Base-by-base conservation (phyloP, 2,329 filamentous ascomycete species). In the Blastomyces emzantsi region DNA sequence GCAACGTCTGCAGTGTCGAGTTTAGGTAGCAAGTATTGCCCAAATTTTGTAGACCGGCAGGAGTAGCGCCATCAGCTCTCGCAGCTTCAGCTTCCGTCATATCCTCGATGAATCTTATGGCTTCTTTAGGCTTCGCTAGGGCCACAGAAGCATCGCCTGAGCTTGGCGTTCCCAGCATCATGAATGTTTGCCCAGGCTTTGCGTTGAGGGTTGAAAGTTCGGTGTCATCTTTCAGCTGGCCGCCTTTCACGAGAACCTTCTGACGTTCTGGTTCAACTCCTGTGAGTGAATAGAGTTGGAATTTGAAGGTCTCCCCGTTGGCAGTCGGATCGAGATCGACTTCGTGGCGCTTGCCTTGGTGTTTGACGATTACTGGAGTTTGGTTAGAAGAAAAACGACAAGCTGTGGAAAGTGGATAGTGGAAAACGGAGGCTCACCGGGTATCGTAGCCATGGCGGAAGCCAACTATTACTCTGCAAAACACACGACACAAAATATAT, bases 1-100 rank as follows among this genome's bases (percentile, higher is more conserved):
- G 87, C 68, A 99, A 80, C 3, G 91, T 89, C 76, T 99, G 95
- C n/a, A 99, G 82, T 0, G 93, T 96, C 60, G 94, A 94, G 81
- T 99, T 99, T 72, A 97, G 87, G 75, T 99, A 99, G 80, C 94
- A 99, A 3, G 95, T 99, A 77, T 99, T 99, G 70, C 95, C 94
- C 66, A 97, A 81, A 73, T 99, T 99, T 74, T 89, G 84, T 66
- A 99, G 80, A 57, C 94, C 94, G 63, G 92, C 89, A 1, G 95
- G 94, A 56, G 84, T 93, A 58, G 92, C 92, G 64, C 90, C 92
- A 65, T 88, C 88, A 73, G 89, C 85, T 75, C 87, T 87, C 28
- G 94, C 93, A 61, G 87, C 85, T 76, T 97, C 93, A 39, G 92
- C 92, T 74, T 96, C 92, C 33, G 90, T 95, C 93, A 99, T 97